Conservation (phyloP, 2,329 filamentous ascomycete genomes). For the Bipolaris cookei region DNA sequence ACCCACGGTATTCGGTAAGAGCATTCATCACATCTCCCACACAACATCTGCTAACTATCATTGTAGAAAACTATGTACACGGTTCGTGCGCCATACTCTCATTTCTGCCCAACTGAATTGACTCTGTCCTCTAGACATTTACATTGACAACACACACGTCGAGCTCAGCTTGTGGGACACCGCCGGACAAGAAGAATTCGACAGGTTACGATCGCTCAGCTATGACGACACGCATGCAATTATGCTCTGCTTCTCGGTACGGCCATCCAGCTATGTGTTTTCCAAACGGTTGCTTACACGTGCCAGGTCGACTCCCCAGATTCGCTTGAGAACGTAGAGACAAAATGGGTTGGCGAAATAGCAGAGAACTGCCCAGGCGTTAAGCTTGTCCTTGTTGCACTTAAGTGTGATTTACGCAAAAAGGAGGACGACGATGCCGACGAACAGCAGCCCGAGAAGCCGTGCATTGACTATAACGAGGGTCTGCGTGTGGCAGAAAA, state of each 20-base stretch:
- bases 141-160: constrained; percentile 96
- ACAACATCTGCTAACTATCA: constrained; percentile 28
- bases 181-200: constrained; percentile 98
- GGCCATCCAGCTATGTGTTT: background rate
- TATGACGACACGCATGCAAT: constrained; percentile 99
- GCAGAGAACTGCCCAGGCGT: constrained; percentile 96
- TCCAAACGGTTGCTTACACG: constrained; percentile 8
- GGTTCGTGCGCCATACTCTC: constrained; percentile 61
- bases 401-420: constrained; percentile 96
- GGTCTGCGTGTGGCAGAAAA: constrained; percentile 88
- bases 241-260: constrained; percentile 91
- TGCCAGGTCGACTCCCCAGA: constrained; percentile 83
- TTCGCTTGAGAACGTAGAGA: constrained; percentile 96
- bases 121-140: constrained; percentile 73
- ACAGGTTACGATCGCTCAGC: constrained; percentile 89
- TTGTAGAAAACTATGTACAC: constrained; percentile 91
- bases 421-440: constrained; percentile 66
- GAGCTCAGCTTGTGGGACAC: constrained; percentile 98
- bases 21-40: background rate
- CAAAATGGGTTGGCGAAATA: constrained; percentile 98
- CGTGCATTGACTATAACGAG: constrained; percentile 87
- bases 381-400: constrained; percentile 90
- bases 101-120: constrained; percentile 6
- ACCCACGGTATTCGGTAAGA: constrained; percentile 83
- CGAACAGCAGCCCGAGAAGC: constrained; percentile 53